Base-by-base conservation (phyloP, 1,284 basidiomycete species). In the Sanguinoderma infundibulare region DNA sequence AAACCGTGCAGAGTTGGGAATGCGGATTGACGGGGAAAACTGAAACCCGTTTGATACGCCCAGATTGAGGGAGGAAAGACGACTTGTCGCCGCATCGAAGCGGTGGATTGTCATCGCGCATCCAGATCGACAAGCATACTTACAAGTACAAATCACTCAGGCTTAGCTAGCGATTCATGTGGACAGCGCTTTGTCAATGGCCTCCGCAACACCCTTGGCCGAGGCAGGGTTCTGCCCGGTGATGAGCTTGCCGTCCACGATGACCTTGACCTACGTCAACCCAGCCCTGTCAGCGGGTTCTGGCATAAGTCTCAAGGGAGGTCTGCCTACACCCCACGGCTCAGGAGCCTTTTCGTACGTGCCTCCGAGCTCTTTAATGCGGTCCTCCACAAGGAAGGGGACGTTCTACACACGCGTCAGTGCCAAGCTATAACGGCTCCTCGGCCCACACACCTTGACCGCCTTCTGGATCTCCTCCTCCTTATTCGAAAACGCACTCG, bases 171-270 rank as follows among this genome's bases (percentile, higher is more conserved):
- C 24, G 5, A 28, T 46, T 26, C 47, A 62, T 2, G 61, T 59
- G 9, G 59, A 66, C 7, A 75, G 61, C 5, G 68, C 66, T 60
- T 77, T 69, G 63, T 84, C 73, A 57, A 89, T 75, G 15, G 75
- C 83, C 66, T 87, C 74, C n/a, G 76, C 87, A 34, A 87, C 64
- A 1, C 78, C 76, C 51, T 70, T 74, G 26, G 89, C 87, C 42
- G 85, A 87, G 6, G 83, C 85, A 3, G 90, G 89, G 77, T 92
- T 92, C 70, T 90, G 90, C 17, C 91, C 91, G 35, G 88, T 89
- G 64, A 79, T 75, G 51, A 86, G 73, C 38, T 79, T 78, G n/a
- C 80, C 80, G 53, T 80, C 75, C 42, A 80, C 78, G 28, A 82
- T 72, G 32, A 88, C 82, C 65, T 83, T 78, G 15, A 73, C 72